Evolutionary conservation across 208 protist genomes (phyloP).

Genomic region (Trypanosoma platydactyli): DNA sequence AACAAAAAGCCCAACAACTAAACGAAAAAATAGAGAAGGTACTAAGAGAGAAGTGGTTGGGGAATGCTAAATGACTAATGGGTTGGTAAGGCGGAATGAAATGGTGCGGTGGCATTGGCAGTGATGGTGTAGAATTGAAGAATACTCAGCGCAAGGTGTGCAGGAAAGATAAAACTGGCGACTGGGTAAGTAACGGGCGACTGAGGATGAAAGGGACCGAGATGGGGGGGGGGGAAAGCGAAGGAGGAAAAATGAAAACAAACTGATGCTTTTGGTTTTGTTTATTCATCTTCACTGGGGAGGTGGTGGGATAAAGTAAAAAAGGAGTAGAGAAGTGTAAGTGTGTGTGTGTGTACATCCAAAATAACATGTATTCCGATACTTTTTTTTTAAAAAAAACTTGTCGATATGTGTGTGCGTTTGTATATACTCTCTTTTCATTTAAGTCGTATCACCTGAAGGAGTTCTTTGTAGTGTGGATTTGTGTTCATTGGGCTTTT

Average conservation of each 20-base stretch:
- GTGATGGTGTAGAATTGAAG: too few species aligned
- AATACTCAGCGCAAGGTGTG: background rate
- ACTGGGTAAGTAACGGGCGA: background rate
- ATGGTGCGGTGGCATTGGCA: background rate
- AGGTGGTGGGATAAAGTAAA: too few species aligned
- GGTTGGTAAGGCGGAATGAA: background rate
- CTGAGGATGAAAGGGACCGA: background rate
- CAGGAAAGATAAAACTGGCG: background rate
- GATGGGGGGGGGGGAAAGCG: background rate
- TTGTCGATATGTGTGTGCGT: too few species aligned
- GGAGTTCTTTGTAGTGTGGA: too few species aligned
- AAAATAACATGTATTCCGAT: constrained; percentile 2
- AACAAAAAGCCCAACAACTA: background rate
- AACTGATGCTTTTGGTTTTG: too few species aligned
- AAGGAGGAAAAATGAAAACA: constrained; percentile 5
- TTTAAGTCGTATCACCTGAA: too few species aligned
- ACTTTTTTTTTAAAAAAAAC: constrained; percentile 6
- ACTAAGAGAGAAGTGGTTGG: background rate
- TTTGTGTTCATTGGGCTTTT: background rate
- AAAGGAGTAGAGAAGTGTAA: too few species aligned
- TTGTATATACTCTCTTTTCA: too few species aligned
- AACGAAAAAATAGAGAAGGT: background rate
- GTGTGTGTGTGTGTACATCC: background rate
- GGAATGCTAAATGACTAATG: background rate
- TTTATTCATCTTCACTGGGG: too few species aligned